Percentiles rank a stretch among this genome's conserved stretches.
These are phyloP conservation scores for Leccinum arenicola DNA, from an alignment of 768 basidiomycete genomes.

Conservation along the genomic window DNA sequence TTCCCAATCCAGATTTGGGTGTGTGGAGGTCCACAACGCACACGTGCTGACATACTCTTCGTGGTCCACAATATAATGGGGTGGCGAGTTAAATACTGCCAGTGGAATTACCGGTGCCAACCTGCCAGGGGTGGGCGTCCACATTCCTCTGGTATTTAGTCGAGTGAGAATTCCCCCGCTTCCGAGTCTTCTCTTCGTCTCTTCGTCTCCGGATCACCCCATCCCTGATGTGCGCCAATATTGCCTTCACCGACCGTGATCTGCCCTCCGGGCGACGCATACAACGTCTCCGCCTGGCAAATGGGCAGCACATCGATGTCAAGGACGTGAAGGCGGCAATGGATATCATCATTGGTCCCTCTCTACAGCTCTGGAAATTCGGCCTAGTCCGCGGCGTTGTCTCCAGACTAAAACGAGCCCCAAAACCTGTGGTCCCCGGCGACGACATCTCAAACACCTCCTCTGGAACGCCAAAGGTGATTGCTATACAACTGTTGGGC, in stretches of 20 bases:
- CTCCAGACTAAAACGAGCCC: constrained; percentile 8
- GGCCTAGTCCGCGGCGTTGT: constrained; percentile 7
- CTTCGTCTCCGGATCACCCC: background rate
- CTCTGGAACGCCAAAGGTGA: constrained; percentile 18
- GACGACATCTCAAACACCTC: constrained; percentile 9
- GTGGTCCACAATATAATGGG: constrained; percentile 3
- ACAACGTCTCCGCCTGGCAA: constrained; percentile 11
- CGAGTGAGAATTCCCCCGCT: background rate
- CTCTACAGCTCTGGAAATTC: constrained; percentile 22
- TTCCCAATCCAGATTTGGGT: constrained; percentile 13
- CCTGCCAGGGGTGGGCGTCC: background rate
- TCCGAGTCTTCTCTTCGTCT: background rate
- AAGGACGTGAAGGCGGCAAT: constrained; percentile 15
- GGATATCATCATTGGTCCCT: constrained; percentile 22
- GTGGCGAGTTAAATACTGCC: constrained; percentile 25
- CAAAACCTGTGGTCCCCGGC: constrained; percentile 4
- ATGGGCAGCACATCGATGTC: constrained; percentile 13
- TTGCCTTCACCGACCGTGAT: background rate
- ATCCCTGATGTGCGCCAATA: constrained; percentile 13
- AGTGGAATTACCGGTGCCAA: background rate
- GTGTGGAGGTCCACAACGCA: constrained; percentile 24
- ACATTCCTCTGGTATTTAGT: constrained; percentile 4
- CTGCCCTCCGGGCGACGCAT: constrained; percentile 6
- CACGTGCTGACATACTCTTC: constrained; percentile 7
- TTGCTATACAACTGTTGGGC: background rate